Conservation (phyloP, 1,139 yeast species). For the Pichia cactophila region DNA sequence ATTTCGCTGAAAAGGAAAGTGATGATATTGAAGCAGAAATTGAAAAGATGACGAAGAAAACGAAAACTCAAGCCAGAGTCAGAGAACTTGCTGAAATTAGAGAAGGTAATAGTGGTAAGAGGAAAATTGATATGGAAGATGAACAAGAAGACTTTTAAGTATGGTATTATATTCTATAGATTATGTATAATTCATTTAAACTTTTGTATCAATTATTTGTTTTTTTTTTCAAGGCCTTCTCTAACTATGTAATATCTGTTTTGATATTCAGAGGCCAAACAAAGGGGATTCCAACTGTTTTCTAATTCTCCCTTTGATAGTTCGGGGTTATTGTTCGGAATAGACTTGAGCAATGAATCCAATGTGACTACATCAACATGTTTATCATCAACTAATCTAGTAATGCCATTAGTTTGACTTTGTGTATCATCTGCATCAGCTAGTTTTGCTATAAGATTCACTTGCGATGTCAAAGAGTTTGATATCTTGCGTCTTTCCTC, state of each 20-base stretch:
- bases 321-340: conserved; percentile 20
- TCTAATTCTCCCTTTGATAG: conserved; percentile 30
- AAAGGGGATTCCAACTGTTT: conserved; percentile 33
- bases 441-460: conserved; percentile 23
- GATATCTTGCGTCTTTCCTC: conserved; percentile 13
- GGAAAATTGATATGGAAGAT: conserved; percentile 42
- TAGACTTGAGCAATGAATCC: conserved; percentile 24
- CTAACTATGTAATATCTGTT: conserved; percentile 33
- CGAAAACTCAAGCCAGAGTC: conserved; percentile 70
- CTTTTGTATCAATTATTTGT: conserved; percentile 13
- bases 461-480: conserved; percentile 21
- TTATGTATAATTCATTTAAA: neutral
- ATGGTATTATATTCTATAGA: neutral
- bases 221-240: conserved; percentile 33
- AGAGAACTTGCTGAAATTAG: conserved; percentile 69
- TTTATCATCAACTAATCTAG: conserved; percentile 20
- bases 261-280: conserved; percentile 25
- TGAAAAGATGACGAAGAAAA: conserved; percentile 81
- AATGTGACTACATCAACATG: conserved; percentile 19
- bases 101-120: conserved; percentile 53
- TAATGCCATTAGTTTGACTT: conserved; percentile 1
- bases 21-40: conserved; percentile 85
- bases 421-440: conserved; percentile 10
- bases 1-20: conserved; percentile 79
- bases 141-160: conserved; percentile 24